A percentile compares a stretch with the other conserved stretches of the same genome.
These are phyloP conservation scores for Misopates orontium DNA, from an alignment of 257 asterid species.

Conservation along the genomic window DNA sequence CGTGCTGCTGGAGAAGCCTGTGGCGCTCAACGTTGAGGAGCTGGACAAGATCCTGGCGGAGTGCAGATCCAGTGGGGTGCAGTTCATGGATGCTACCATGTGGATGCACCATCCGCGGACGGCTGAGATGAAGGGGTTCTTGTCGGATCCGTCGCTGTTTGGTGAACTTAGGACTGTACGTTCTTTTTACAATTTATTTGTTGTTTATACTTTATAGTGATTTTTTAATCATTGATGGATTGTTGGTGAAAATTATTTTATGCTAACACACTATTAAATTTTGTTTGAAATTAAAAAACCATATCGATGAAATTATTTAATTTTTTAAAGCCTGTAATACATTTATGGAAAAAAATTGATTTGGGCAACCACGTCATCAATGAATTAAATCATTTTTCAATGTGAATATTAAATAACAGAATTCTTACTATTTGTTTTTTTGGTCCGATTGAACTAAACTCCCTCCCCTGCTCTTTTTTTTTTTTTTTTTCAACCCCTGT, in stretches of 20 bases:
- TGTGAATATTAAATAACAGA: no score
- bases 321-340: no score
- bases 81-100: conserved; percentile 55
- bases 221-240: background rate
- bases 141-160: conserved; percentile 31
- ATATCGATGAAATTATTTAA: no score
- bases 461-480: no score
- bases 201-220: background rate
- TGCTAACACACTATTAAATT: no score
- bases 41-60: conserved; percentile 44
- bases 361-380: no score
- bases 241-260: background rate
- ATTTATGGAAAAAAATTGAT: no score
- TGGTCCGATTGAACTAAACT: no score
- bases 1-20: conserved; percentile 56
- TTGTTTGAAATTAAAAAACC: no score
- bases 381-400: no score
- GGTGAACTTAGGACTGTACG: conserved; percentile 31
- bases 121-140: conserved; percentile 38
- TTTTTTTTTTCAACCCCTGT: no score
- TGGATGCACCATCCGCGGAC: conserved; percentile 60
- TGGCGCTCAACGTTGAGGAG: conserved; percentile 42
- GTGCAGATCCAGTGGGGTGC: conserved; percentile 48
- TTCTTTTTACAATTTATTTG: background rate
- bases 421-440: no score